Base-by-base conservation (phyloP, 164 flowering plant species). In the Piper longum region DNA sequence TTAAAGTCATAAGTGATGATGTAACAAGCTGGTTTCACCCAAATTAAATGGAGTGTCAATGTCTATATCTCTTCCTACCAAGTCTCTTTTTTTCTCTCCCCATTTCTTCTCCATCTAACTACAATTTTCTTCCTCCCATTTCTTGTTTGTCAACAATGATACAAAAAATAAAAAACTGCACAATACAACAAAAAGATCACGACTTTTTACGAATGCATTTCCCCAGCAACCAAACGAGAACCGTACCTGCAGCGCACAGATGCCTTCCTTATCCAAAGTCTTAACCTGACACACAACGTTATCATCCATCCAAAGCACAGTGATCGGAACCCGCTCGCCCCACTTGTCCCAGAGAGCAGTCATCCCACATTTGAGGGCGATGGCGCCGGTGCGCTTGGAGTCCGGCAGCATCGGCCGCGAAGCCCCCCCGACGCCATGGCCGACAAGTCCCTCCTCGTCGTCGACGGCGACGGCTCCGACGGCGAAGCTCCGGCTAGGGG, bases 331-430 rank as follows among this genome's bases (percentile, higher is more conserved):
- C 78, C 96, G 77, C 12, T 76, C 78, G 5, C 98, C 97, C 98
- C 98, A 93, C 69, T 90, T 93, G 63, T 93, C 96, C 98, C 97
- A 93, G 43, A 81, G 71, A 1, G 91, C 96, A 5, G 88, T 75
- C 97, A 93, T 93, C 44, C 97, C 97, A 66, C 95, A 90, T 67
- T 93, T 90, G 26, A 93, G 71, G 17, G 96, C 98, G 45, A 93
- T 84, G 4, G 76, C 73, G 1, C 98, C 98, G 0, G 96, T 85
- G 55, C 98, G 78, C 76, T 67, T 86, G 16, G 97, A 90, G 36
- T 70, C 67, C 3, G 80, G 81, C 43, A 65, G 67, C 99, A 93
- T 93, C 5, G 74, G 78, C 16, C 83, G 67, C 4, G 85, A 72
- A 44, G 69, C 77, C 5, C 84, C 72, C 60, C 75, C 86, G 48